Percentiles rank a stretch among this genome's conserved stretches.
Conservation (phyloP, 176 grass and related monocot species). For the Cocos nucifera region DNA sequence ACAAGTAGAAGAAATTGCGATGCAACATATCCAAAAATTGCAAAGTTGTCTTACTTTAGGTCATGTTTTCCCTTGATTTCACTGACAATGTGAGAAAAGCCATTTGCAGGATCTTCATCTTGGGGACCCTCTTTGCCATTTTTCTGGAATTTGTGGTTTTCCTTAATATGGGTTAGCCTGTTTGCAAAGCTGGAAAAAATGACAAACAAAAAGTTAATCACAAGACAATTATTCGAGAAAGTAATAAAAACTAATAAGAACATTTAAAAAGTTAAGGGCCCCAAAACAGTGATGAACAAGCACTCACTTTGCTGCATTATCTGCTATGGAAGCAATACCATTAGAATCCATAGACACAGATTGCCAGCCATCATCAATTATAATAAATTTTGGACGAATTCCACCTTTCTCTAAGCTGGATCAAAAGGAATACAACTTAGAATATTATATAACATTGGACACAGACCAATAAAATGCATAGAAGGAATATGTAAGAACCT, state of each 20-base stretch:
- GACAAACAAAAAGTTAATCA: neutral
- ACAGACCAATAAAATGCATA: neutral
- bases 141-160: constrained; percentile 89
- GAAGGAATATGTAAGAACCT: constrained; percentile 27
- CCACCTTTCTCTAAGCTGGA: constrained; percentile 57
- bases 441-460: too few relatives aligned
- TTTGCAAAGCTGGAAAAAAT: constrained; percentile 65
- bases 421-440: neutral
- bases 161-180: constrained; percentile 77
- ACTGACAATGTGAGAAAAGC: constrained; percentile 39
- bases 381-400: constrained; percentile 56
- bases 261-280: too few relatives aligned
- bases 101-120: constrained; percentile 57
- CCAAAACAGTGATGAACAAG: neutral
- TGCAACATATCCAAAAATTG: neutral
- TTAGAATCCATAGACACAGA: constrained; percentile 51
- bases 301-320: constrained; percentile 72
- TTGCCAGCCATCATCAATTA: constrained; percentile 87
- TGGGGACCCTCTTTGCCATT: constrained; percentile 44
- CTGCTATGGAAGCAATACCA: constrained; percentile 35
- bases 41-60: constrained; percentile 41
- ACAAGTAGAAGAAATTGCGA: neutral
- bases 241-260: constrained; percentile 1
- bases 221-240: neutral
- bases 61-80: constrained; percentile 66